Evolutionary conservation across 148 eudicot species (phyloP).

Genomic region (Simmondsia chinensis): DNA sequence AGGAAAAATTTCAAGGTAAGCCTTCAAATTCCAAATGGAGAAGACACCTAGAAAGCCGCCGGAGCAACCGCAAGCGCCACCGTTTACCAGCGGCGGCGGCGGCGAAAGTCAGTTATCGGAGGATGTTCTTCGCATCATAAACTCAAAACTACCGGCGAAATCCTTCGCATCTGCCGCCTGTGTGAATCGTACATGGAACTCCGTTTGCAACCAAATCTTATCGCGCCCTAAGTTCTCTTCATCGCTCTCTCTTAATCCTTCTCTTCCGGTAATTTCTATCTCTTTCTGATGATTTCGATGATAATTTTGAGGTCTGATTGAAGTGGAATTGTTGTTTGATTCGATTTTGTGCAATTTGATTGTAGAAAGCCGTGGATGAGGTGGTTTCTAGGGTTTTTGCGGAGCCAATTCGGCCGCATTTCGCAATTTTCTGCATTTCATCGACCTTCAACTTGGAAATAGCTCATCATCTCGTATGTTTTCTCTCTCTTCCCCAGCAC

Average conservation of each 20-base stretch:
- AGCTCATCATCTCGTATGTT: conserved; percentile 50
- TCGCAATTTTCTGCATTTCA: conserved; percentile 52
- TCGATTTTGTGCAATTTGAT: conserved; percentile 3
- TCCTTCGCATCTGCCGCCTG: conserved; percentile 78
- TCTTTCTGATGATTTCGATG: neutral
- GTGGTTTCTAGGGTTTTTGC: conserved; percentile 67
- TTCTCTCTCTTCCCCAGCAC: neutral
- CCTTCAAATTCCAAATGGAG: no score
- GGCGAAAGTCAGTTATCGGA: conserved; percentile 31
- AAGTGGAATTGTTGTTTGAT: neutral
- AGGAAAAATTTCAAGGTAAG: no score
- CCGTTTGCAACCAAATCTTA: conserved; percentile 41
- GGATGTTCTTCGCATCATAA: conserved; percentile 46
- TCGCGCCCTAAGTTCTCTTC: conserved; percentile 55
- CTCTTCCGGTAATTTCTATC: conserved; percentile 24
- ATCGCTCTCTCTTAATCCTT: conserved; percentile 52
- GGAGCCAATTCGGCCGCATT: conserved; percentile 71
- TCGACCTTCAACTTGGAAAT: conserved; percentile 20
- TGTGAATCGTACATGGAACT: conserved; percentile 68
- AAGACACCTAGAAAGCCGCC: no score
- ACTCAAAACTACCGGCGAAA: conserved; percentile 53
- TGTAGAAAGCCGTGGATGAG: conserved; percentile 63
- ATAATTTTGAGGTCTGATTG: neutral
- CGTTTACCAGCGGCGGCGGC: neutral
- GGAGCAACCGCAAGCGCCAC: neutral